Evolutionary conservation across 345 rosid genomes (phyloP).

Genomic region (Gossypium arboreum): DNA sequence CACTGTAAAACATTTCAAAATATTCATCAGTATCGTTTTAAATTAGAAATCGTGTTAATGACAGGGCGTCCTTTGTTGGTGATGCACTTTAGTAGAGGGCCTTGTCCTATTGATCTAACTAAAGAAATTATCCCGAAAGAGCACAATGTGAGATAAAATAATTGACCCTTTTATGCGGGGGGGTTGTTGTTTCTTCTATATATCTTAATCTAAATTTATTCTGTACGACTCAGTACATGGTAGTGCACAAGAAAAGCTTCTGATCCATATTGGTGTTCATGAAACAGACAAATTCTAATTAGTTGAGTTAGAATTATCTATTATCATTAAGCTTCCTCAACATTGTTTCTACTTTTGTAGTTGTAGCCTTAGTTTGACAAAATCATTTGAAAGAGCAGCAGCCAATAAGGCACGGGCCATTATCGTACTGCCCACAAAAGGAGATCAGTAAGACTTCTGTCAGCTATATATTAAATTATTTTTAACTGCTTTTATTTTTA

Average conservation of each 20-base stretch:
- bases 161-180: not conserved
- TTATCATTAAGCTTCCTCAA: constrained; percentile 1
- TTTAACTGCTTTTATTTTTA: not conserved
- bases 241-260: not conserved
- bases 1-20: not conserved
- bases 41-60: not conserved
- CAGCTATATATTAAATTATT: not conserved
- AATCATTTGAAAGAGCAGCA: constrained; percentile 88
- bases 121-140: not conserved
- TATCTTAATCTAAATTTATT: not conserved
- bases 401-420: constrained; percentile 83
- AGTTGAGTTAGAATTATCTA: constrained; percentile 6
- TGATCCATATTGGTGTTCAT: not conserved
- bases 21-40: not conserved
- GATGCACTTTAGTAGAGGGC: not conserved
- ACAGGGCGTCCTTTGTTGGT: not conserved
- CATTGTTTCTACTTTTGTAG: constrained; percentile 46
- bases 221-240: not conserved
- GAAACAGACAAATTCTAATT: not conserved
- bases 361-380: constrained; percentile 88
- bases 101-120: not conserved
- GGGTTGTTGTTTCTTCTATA: not conserved
- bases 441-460: constrained; percentile 61
- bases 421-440: constrained; percentile 78
- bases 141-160: not conserved